Conservation (phyloP, 192 early-diverging fungal species). For the Backusella luteola region DNA sequence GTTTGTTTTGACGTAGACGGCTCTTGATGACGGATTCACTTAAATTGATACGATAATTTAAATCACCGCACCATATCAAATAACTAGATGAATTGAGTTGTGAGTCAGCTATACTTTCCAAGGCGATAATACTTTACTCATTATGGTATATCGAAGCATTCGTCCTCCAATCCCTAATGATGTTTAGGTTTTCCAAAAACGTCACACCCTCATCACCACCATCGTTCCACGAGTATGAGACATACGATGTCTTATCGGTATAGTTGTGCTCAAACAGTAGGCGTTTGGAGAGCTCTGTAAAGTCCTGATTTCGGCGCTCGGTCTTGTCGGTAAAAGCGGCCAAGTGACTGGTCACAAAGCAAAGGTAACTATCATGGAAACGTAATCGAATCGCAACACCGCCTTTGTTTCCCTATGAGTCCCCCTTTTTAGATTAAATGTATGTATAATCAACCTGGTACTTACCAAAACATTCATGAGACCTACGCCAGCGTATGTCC, state of each 20-base stretch:
- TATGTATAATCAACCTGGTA: neutral
- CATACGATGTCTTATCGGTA: constrained; percentile 15
- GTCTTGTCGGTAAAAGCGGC: constrained; percentile 79
- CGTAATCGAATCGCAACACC: constrained; percentile 80
- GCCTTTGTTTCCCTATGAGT: constrained; percentile 88
- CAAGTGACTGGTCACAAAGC: constrained; percentile 89
- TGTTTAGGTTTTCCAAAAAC: constrained; percentile 16
- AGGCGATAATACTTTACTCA: constrained; percentile 49
- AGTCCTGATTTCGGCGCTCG: constrained; percentile 89
- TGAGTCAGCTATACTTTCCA: too few species aligned
- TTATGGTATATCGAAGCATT: constrained; percentile 61
- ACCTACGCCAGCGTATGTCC: constrained; percentile 78
- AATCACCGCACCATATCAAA: constrained; percentile 90
- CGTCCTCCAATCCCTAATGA: constrained; percentile 11
- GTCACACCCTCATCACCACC: constrained; percentile 37
- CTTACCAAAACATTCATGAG: constrained; percentile 73
- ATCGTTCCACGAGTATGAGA: constrained; percentile 27
- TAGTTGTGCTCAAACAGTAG: constrained; percentile 50
- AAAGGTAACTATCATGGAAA: constrained; percentile 76
- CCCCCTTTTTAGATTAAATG: neutral
- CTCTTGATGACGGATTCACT: constrained; percentile 61
- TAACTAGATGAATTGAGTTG: constrained; percentile 36
- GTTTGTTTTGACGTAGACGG: constrained; percentile 52
- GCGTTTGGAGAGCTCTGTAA: constrained; percentile 76
- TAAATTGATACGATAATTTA: constrained; percentile 88